Evolutionary conservation across 2,329 filamentous ascomycete genomes (phyloP).

Genomic region (Microdochium paspali): DNA sequence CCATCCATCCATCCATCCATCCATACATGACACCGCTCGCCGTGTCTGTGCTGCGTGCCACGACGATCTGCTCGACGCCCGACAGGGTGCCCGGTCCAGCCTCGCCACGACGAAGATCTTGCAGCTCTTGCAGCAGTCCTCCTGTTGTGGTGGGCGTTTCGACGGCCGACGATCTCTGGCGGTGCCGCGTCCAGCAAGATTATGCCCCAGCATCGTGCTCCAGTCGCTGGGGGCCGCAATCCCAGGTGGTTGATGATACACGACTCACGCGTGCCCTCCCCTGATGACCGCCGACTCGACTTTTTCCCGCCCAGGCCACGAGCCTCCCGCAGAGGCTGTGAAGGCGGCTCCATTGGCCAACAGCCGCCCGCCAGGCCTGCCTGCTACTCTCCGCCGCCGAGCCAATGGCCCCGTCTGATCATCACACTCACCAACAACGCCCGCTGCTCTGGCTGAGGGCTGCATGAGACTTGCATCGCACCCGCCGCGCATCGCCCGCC

Average conservation of each 20-base stretch:
- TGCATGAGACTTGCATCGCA: neutral
- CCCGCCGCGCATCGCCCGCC: neutral
- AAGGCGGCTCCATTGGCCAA: neutral
- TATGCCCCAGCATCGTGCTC: neutral
- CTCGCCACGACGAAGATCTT: neutral
- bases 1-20: too few relatives aligned
- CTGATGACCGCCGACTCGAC: neutral
- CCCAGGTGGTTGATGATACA: neutral
- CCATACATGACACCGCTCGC: too few relatives aligned
- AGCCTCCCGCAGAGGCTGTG: neutral
- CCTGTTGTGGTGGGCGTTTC: neutral
- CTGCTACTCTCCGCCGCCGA: neutral
- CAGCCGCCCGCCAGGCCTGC: neutral
- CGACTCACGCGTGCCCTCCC: neutral
- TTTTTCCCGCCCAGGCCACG: neutral
- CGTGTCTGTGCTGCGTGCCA: too few relatives aligned
- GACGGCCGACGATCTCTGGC: neutral
- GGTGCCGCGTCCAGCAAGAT: neutral
- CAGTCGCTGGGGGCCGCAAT: neutral
- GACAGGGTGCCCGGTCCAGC: neutral
- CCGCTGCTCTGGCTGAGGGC: neutral
- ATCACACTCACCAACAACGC: neutral
- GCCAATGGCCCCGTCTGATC: slow-evolving; percentile 1
- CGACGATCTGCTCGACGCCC: too few relatives aligned
- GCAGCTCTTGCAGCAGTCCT: neutral